Percentiles rank a stretch among this genome's conserved stretches.
phyloP scores from a whole-genome alignment of 2,329 filamentous ascomycete species.

The Chaetomium sp. region DNA sequence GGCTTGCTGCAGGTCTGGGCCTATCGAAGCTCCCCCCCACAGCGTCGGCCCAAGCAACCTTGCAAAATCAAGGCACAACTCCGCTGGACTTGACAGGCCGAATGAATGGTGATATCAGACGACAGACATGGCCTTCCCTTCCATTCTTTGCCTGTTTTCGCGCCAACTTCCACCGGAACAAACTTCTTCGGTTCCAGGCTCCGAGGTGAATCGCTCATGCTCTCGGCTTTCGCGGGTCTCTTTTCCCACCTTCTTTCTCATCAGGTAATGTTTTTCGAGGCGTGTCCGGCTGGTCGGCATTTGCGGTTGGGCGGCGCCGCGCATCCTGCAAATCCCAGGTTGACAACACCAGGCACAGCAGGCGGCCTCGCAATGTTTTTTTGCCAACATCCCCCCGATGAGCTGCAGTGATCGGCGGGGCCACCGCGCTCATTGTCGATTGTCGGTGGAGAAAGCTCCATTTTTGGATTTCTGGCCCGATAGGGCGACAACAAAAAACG shows the following conservation, averaged over 20 bases:
- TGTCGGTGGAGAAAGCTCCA: background rate
- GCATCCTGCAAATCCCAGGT: too few species aligned
- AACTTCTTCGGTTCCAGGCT: background rate
- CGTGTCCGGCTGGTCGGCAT: background rate
- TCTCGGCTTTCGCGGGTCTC: too few species aligned
- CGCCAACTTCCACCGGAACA: background rate
- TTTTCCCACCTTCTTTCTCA: background rate
- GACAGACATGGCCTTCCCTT: background rate
- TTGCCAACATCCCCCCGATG: background rate
- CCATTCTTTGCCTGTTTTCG: background rate
- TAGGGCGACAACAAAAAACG: background rate
- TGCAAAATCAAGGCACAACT: slow-evolving; percentile 17
- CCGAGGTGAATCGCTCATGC: too few species aligned
- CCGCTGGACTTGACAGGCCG: background rate
- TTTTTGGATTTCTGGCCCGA: background rate
- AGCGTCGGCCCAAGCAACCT: slow-evolving; percentile 1
- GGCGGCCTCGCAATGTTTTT: too few species aligned
- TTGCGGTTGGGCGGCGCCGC: background rate
- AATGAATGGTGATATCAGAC: slow-evolving; percentile 13
- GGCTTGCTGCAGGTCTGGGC: slow-evolving; percentile 10
- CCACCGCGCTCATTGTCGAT: background rate
- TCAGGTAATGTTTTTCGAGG: too few species aligned
- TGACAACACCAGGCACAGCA: too few species aligned
- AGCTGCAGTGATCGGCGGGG: slow-evolving; percentile 1
- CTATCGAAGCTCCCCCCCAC: slow-evolving; percentile 9